These are phyloP conservation scores for Lanmaoa rubissima DNA, from an alignment of 768 basidiomycete species.

Conservation along the genomic window DNA sequence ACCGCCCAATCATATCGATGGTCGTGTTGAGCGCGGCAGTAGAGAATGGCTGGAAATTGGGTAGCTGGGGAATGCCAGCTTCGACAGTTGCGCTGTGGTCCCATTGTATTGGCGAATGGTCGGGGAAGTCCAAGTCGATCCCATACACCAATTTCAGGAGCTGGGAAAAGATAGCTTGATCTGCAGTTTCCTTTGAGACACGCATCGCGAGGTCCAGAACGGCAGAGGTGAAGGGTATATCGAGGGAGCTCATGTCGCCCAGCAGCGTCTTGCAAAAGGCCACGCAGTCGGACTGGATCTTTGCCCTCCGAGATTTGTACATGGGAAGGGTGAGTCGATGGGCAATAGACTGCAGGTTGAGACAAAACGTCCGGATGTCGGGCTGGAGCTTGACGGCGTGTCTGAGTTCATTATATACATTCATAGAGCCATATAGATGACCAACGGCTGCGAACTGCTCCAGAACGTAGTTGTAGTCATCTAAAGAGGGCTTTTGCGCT, in stretches of 20 bases:
- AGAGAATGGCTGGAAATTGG: slow-evolving; percentile 49
- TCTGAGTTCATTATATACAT: slow-evolving; percentile 61
- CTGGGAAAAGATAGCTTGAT: slow-evolving; percentile 52
- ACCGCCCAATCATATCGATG: slow-evolving; percentile 65
- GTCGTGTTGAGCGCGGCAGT: slow-evolving; percentile 70
- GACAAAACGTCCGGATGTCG: slow-evolving; percentile 53
- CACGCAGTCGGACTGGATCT: slow-evolving; percentile 42
- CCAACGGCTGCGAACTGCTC: slow-evolving; percentile 76
- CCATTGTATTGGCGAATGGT: slow-evolving; percentile 47
- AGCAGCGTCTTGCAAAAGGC: slow-evolving; percentile 51
- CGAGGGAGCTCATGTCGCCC: slow-evolving; percentile 51
- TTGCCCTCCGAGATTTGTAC: slow-evolving; percentile 34
- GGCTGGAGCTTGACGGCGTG: slow-evolving; percentile 43
- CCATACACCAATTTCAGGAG: slow-evolving; percentile 72
- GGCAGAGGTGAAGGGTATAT: slow-evolving; percentile 51
- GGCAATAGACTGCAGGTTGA: slow-evolving; percentile 68
- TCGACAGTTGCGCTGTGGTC: slow-evolving; percentile 3
- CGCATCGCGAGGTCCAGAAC: slow-evolving; percentile 68
- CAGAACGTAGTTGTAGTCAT: slow-evolving; percentile 75
- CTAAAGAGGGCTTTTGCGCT: slow-evolving; percentile 41
- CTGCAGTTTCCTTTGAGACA: slow-evolving; percentile 61
- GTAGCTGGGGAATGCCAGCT: slow-evolving; percentile 11
- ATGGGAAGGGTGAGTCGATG: slow-evolving; percentile 65
- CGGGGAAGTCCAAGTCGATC: slow-evolving; percentile 73
- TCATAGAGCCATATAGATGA: slow-evolving; percentile 57